phyloP scores from a whole-genome alignment of 2,329 filamentous ascomycete species.

The Akanthomyces uredinophilus region DNA sequence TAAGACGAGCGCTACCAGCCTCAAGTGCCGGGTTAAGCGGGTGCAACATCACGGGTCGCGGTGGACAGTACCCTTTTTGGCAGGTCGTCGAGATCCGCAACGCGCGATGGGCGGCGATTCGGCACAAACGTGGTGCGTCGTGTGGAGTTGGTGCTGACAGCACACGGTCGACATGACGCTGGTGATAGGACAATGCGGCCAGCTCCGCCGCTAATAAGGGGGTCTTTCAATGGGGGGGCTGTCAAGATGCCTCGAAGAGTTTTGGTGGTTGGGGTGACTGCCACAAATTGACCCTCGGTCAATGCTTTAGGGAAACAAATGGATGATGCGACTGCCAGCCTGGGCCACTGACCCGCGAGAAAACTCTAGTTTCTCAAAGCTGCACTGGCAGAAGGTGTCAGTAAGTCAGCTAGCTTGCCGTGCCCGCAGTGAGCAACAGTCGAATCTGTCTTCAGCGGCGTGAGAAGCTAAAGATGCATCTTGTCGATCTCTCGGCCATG shows the following conservation, averaged over 20 bases:
- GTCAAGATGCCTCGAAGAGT: not conserved
- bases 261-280: not conserved
- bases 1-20: not conserved
- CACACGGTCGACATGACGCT: constrained; percentile 4
- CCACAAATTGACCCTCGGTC: not conserved
- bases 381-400: too few relatives aligned
- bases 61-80: constrained; percentile 18
- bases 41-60: not conserved
- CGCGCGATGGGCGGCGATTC: constrained; percentile 15
- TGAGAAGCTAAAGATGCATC: too few relatives aligned
- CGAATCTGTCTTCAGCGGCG: too few relatives aligned
- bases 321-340: not conserved
- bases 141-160: constrained; percentile 9
- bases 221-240: not conserved
- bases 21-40: not conserved
- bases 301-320: not conserved
- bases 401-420: too few relatives aligned
- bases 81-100: constrained; percentile 19
- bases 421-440: too few relatives aligned
- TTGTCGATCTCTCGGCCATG: too few relatives aligned
- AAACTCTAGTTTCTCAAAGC: not conserved
- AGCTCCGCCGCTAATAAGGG: constrained; percentile 3
- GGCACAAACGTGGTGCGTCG: constrained; percentile 12
- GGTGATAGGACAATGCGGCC: constrained; percentile 7
- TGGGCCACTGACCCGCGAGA: too few relatives aligned